phyloP scores from a whole-genome alignment of 164 flowering plant genomes.

The Cinnamomum chago region DNA sequence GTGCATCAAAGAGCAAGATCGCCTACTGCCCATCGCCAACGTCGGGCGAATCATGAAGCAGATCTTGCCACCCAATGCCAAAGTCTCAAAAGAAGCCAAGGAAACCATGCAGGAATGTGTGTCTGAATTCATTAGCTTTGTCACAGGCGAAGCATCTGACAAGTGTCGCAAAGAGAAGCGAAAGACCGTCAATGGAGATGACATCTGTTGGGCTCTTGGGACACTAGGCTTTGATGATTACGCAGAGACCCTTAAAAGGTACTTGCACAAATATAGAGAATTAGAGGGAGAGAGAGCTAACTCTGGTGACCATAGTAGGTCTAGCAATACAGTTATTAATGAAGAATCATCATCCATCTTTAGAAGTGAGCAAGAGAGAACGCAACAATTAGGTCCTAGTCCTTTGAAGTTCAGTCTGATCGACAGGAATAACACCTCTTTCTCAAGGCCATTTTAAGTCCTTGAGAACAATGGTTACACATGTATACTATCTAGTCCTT shows the following conservation, averaged over 20 bases:
- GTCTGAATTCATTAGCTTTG: constrained; percentile 80
- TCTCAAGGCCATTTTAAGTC: constrained; percentile 25
- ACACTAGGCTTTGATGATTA: constrained; percentile 65
- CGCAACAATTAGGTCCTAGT: background rate
- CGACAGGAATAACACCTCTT: constrained; percentile 27
- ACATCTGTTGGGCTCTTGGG: constrained; percentile 57
- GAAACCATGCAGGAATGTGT: constrained; percentile 83
- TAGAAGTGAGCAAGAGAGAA: constrained; percentile 14
- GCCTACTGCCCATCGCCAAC: constrained; percentile 67
- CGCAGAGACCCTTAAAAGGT: constrained; percentile 48
- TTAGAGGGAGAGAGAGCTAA: constrained; percentile 44
- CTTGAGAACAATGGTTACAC: constrained; percentile 5
- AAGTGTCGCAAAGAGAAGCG: constrained; percentile 69
- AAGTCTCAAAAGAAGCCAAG: constrained; percentile 73
- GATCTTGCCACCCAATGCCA: constrained; percentile 56
- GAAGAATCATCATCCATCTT: constrained; percentile 1
- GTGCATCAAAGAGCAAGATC: constrained; percentile 53
- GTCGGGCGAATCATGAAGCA: constrained; percentile 79
- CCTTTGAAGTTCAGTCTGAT: constrained; percentile 12
- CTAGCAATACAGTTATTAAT: background rate
- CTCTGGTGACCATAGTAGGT: background rate
- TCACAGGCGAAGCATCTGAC: constrained; percentile 71
- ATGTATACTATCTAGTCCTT: constrained; percentile 3
- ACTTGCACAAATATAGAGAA: constrained; percentile 53
- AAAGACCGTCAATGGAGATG: constrained; percentile 76